phyloP scores from a whole-genome alignment of 2,329 filamentous ascomycete species.

The Cercospora sp. region DNA sequence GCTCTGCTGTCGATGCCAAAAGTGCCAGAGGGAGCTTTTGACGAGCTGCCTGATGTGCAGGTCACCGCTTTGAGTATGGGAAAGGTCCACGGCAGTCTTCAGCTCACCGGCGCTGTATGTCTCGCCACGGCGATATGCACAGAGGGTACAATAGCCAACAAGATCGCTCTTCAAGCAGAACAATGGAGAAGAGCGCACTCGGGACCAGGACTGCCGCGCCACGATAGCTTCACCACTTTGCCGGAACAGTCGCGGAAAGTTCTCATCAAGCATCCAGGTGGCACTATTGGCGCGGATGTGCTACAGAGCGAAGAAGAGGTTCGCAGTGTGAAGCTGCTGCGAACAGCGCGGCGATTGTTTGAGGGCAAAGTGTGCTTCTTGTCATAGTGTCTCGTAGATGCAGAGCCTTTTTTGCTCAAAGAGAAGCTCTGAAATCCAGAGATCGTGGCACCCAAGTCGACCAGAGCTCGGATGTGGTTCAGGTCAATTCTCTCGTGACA shows the following conservation, averaged over 20 bases:
- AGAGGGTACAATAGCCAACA: slow-evolving; percentile 34
- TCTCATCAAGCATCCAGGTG: slow-evolving; percentile 32
- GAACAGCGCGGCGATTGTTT: slow-evolving; percentile 28
- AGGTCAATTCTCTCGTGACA: background rate
- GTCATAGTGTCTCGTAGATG: background rate
- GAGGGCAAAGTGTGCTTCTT: slow-evolving; percentile 30
- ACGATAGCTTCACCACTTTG: background rate
- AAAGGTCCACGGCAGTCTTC: slow-evolving; percentile 37
- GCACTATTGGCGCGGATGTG: slow-evolving; percentile 35
- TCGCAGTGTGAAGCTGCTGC: slow-evolving; percentile 30
- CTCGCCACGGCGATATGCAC: slow-evolving; percentile 36
- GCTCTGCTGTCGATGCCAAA: slow-evolving; percentile 26
- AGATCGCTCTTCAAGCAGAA: slow-evolving; percentile 11
- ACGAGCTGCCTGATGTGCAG: slow-evolving; percentile 22
- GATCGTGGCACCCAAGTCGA: background rate
- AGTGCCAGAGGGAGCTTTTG: background rate
- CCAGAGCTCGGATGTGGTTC: background rate
- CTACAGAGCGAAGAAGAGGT: slow-evolving; percentile 24
- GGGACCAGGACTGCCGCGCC: background rate
- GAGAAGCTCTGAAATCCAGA: background rate
- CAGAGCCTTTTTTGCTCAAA: background rate
- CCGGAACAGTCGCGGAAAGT: slow-evolving; percentile 24
- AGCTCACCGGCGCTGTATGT: slow-evolving; percentile 40
- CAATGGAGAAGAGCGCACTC: background rate
- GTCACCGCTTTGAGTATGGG: slow-evolving; percentile 38